Percentiles rank a stretch among this genome's conserved stretches.
Evolutionary conservation across 1,284 basidiomycete genomes (phyloP).

Genomic region (Inonotus hispidus): DNA sequence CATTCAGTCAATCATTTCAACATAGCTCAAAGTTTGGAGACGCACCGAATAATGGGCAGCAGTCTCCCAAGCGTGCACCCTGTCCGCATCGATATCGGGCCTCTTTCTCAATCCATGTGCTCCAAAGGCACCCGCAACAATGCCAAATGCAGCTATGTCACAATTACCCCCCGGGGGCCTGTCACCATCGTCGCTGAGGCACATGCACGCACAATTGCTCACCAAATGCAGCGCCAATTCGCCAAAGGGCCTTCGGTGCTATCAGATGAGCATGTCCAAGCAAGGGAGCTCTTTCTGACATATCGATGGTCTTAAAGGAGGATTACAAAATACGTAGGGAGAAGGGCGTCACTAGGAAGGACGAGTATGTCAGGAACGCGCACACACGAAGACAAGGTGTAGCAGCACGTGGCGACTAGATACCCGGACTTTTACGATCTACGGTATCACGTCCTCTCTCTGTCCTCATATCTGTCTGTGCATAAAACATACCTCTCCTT

Average conservation of each 20-base stretch:
- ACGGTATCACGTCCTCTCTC: too few species aligned
- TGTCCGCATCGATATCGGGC: slow-evolving; percentile 44
- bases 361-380: too few species aligned
- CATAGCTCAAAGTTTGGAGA: slow-evolving; percentile 7
- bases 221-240: slow-evolving; percentile 16
- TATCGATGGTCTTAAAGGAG: not conserved
- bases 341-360: not conserved
- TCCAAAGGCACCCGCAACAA: slow-evolving; percentile 65
- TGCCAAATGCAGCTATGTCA: slow-evolving; percentile 47
- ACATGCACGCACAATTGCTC: not conserved
- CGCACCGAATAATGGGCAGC: slow-evolving; percentile 62
- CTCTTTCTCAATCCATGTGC: slow-evolving; percentile 53
- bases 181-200: not conserved
- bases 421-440: too few species aligned
- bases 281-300: slow-evolving; percentile 13
- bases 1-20: too few species aligned
- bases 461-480: too few species aligned
- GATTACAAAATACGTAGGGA: not conserved
- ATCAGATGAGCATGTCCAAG: not conserved
- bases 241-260: slow-evolving; percentile 1
- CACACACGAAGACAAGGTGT: too few species aligned
- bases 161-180: not conserved
- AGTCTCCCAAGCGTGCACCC: slow-evolving; percentile 54
- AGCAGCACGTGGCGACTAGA: too few species aligned
- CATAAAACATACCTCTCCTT: too few species aligned